These are phyloP conservation scores for Cenchrus fungigraminus DNA, from an alignment of 176 grass and related monocot genomes.

Conservation along the genomic window DNA sequence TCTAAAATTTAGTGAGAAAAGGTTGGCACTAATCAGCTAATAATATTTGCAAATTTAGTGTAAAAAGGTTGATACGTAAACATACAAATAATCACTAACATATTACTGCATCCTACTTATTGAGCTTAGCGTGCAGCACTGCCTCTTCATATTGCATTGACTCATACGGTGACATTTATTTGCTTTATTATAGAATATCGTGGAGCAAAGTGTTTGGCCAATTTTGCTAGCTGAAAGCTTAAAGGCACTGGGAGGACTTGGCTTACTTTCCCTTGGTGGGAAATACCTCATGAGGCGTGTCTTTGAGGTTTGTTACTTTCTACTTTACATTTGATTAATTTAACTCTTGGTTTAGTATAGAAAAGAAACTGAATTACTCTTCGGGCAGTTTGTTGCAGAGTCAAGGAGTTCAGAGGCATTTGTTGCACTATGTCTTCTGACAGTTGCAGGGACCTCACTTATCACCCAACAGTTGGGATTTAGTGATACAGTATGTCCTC, in stretches of 20 bases:
- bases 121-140: slow-evolving; percentile 5
- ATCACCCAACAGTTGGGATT: slow-evolving; percentile 93
- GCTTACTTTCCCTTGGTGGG: slow-evolving; percentile 92
- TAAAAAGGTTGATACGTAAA: not conserved
- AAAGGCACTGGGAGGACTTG: slow-evolving; percentile 95
- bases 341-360: slow-evolving; percentile 28
- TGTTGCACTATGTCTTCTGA: slow-evolving; percentile 96
- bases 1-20: slow-evolving; percentile 8
- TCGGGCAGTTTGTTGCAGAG: slow-evolving; percentile 88
- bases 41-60: slow-evolving; percentile 22
- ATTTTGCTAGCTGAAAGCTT: slow-evolving; percentile 83
- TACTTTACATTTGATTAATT: not conserved
- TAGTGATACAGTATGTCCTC: slow-evolving; percentile 84
- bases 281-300: slow-evolving; percentile 87
- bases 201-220: slow-evolving; percentile 79
- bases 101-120: not conserved
- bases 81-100: not conserved
- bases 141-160: slow-evolving; percentile 3
- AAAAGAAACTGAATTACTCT: slow-evolving; percentile 29
- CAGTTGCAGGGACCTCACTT: slow-evolving; percentile 93
- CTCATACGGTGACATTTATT: slow-evolving; percentile 28
- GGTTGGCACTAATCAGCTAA: not conserved
- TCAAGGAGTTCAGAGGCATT: slow-evolving; percentile 99
- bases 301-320: slow-evolving; percentile 72
- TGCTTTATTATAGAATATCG: slow-evolving; percentile 60